Conservation (phyloP, 805 yeast species). For the Schwanniomyces sp. region DNA sequence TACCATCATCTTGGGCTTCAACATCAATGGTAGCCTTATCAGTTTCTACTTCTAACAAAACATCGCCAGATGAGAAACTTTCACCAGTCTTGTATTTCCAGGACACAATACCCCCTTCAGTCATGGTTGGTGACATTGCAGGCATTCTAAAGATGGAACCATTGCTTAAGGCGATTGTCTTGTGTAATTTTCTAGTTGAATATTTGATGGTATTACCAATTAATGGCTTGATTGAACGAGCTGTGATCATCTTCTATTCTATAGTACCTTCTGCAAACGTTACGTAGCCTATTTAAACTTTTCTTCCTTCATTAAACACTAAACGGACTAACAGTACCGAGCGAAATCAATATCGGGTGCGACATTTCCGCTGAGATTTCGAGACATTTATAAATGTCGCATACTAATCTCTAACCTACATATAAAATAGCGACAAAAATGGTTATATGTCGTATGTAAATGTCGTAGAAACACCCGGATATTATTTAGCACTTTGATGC, state of each 20-base stretch:
- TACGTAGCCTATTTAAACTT: background rate
- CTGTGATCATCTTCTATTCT: slow-evolving; percentile 4
- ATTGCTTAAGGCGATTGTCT: slow-evolving; percentile 13
- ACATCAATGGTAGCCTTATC: slow-evolving; percentile 84
- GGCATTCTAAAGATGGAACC: slow-evolving; percentile 80
- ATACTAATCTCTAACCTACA: background rate
- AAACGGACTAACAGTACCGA: slow-evolving; percentile 8
- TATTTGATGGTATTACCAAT: background rate
- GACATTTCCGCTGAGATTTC: slow-evolving; percentile 6
- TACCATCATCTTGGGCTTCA: slow-evolving; percentile 90
- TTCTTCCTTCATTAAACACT: background rate
- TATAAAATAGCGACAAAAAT: background rate
- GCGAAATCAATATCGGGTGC: slow-evolving; percentile 4
- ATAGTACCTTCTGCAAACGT: background rate
- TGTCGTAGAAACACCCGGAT: background rate
- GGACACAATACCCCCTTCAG: slow-evolving; percentile 84
- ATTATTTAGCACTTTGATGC: background rate
- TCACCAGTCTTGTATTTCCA: slow-evolving; percentile 84
- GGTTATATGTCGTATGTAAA: background rate
- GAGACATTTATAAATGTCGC: background rate
- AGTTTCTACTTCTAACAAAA: slow-evolving; percentile 77
- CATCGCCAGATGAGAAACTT: slow-evolving; percentile 77
- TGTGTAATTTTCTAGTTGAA: slow-evolving; percentile 3
- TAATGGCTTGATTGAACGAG: slow-evolving; percentile 2
- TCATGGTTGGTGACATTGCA: slow-evolving; percentile 99